Evolutionary conservation across 1,284 basidiomycete genomes (phyloP), one percentile per base, ranked within the genome.

Genomic region (Naganishia sp.): DNA sequence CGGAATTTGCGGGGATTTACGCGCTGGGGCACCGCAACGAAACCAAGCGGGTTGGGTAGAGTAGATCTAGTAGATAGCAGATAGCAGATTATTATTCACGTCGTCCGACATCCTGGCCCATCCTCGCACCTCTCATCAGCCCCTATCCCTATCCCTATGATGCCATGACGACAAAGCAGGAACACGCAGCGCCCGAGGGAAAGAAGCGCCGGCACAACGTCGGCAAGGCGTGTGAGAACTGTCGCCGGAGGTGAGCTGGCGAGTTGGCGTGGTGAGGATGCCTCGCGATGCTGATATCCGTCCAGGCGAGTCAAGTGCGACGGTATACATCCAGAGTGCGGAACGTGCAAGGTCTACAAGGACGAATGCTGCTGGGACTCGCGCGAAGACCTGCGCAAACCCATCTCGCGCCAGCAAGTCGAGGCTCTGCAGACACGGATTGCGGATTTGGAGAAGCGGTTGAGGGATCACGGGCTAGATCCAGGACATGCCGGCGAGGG

Each of bases 271-370:
- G 50, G 35, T 15, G 35, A 35, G 23, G 31, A 23, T n/a, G 31
- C 46, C 31, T 32, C 43, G 21, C 35, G 39, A 57, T 23, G n/a
- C 45, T 17, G 17, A 35, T 43, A 15, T 58, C n/a, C 25, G 21
- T 39, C 21, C 65, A 76, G 75, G 51, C 69, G 73, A 57, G 71
- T 72, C 63, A 76, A 76, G 65, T 77, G 76, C 58, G 76, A 77
- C 56, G 75, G 76, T 7, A 60, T 70, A 0, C 67, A 67, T 31
- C 76, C 75, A 0, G 67, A 70, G 1, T 77, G 76, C 61, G 72
- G 72, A 0, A 76, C 75, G 0, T 77, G 76, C 60, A 67, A 58
- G 39, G 68, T 73, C 1, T 75, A 74, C 68, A 75, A 75, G 74
- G 73, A 74, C 67, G 72, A 73, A 21, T 76, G 75, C 55, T 61